Conservation (phyloP, 140 eudicot species). For the Erigeron philadelphicus region DNA sequence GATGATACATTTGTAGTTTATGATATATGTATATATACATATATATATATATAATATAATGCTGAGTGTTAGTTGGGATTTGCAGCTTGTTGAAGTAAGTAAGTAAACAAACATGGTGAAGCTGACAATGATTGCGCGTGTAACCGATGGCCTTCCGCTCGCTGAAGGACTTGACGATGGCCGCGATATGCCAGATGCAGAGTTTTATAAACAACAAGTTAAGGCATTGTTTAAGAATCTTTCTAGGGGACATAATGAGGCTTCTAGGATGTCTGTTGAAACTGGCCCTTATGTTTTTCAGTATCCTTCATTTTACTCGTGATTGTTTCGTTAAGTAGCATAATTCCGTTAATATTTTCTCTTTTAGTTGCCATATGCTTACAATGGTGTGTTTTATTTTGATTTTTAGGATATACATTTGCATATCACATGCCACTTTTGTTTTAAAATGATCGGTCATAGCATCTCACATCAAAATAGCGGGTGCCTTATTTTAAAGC, state of each 20-base stretch:
- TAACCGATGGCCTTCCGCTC: constrained; percentile 88
- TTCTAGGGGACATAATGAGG: constrained; percentile 87
- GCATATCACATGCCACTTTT: too few relatives aligned
- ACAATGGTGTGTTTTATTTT: background rate
- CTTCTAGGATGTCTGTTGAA: constrained; percentile 97
- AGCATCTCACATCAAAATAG: too few relatives aligned
- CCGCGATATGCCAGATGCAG: constrained; percentile 83
- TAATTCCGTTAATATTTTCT: background rate
- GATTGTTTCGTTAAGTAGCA: background rate
- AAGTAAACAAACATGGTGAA: constrained; percentile 62
- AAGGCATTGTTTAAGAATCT: constrained; percentile 90
- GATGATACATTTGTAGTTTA: too few relatives aligned
- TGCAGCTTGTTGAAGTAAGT: constrained; percentile 36
- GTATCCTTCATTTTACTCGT: constrained; percentile 54
- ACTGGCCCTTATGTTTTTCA: constrained; percentile 84
- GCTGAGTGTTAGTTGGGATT: constrained; percentile 25
- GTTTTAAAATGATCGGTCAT: too few relatives aligned
- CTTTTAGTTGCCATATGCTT: background rate
- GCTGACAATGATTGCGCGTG: constrained; percentile 99
- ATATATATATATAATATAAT: too few relatives aligned
- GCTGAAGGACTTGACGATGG: constrained; percentile 98
- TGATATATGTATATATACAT: too few relatives aligned
- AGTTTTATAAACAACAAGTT: constrained; percentile 88
- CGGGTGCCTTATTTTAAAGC: too few relatives aligned
- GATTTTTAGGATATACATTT: too few relatives aligned